Base-by-base conservation (phyloP, 2,329 filamentous ascomycete genomes). In the Fusarium temperatum region DNA sequence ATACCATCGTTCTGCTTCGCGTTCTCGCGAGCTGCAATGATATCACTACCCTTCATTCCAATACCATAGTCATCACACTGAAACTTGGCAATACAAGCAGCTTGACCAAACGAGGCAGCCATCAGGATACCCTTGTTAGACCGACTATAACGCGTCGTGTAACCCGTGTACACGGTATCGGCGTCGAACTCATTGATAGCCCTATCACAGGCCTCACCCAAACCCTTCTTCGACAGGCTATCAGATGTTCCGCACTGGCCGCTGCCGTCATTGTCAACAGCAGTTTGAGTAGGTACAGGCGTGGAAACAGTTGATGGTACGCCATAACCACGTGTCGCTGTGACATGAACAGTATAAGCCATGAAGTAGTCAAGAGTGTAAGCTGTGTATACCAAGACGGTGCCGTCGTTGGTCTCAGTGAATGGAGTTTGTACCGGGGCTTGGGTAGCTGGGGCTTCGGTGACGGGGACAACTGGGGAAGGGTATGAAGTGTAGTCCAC, bases 21-120 rank as follows among this genome's bases (percentile, higher is more conserved):
- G 3, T 65, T 47, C 53, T 68, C 65, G 1, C 65, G 65, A 42
- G 57, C 57, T 36, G 56, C 51, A 36, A 63, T 70, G 11, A 70
- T 70, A 6, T 38, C 38, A 13, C 26, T 55, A 17, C 57, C 57
- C 36, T 39, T 66, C 66, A 69, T 69, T 14, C 66, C 66, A n/a
- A 72, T 63, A 9, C 69, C 69, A 12, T 72, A 72, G 48, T 72
- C 67, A 8, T 72, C 66, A 24, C 69, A 70, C 24, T 39, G 24
- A 38, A 70, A 72, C 38, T 72, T 72, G 8, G 61, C 62, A 48
- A 72, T 63, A 3, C 69, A 70, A 30, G 39, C 66, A 38, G 62
- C 62, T 24, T 61, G 55, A 9, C 60, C 60, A 9, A 55, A 1
- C 4, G 66, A 70, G 6, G 61, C 61, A 15, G 3, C 22, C 42